These are phyloP conservation scores for Microbotryomycetes sp. DNA, from an alignment of 1,284 basidiomycete species.

Conservation along the genomic window DNA sequence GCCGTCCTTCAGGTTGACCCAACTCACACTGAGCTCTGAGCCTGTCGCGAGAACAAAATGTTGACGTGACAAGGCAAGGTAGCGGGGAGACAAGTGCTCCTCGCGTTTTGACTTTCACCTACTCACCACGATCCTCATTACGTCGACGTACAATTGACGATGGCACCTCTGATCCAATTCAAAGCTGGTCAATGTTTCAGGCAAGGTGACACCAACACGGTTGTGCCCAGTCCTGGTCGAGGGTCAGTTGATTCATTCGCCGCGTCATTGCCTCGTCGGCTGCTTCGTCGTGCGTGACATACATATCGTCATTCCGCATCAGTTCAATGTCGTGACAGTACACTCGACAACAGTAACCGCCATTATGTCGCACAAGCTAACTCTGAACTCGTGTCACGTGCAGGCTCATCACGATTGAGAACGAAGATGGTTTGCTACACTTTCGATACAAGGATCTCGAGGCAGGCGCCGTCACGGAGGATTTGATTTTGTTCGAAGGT, in stretches of 20 bases:
- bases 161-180: slow-evolving; percentile 34
- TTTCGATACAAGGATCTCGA: slow-evolving; percentile 37
- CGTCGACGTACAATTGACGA: background rate
- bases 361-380: too few species aligned
- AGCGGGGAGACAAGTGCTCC: background rate
- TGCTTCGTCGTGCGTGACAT: too few species aligned
- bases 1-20: too few species aligned
- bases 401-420: slow-evolving; percentile 30
- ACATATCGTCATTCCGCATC: too few species aligned
- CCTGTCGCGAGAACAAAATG: background rate
- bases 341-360: too few species aligned
- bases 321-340: too few species aligned
- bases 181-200: slow-evolving; percentile 35
- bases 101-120: background rate
- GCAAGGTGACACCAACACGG: slow-evolving; percentile 35
- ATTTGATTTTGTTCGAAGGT: slow-evolving; percentile 38
- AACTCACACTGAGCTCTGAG: background rate
- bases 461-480: slow-evolving; percentile 20
- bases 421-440: slow-evolving; percentile 39
- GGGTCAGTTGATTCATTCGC: too few species aligned
- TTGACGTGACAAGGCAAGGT: background rate
- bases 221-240: slow-evolving; percentile 33
- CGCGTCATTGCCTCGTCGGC: too few species aligned
- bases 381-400: background rate
- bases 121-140: background rate